Base-by-base conservation (phyloP, 768 basidiomycete genomes). In the Suillus subluteus region DNA sequence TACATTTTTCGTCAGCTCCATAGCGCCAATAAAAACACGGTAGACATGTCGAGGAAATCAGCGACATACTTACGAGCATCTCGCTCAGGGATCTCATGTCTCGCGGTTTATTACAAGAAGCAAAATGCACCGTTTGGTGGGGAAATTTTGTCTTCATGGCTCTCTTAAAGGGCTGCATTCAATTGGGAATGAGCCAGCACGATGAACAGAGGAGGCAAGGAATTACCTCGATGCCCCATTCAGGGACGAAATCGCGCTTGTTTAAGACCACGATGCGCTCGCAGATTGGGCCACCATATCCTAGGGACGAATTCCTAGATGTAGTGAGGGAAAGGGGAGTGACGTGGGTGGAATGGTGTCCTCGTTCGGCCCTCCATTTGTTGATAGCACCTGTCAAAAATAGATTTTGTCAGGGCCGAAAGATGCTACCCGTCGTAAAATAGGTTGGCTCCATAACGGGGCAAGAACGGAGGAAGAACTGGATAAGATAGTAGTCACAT, bases 251-350 rank as follows among this genome's bases (percentile, higher is more conserved):
- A 79, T 99, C 98, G 50, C 91, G 86, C 81, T 98, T 99, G 73
- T 94, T 97, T 68, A 98, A 84, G 13, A 99, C 92, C 54, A 99
- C 87, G 41, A 99, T 85, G 65, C 92, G 91, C 78, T 96, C 92
- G 73, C 93, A 93, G 62, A 87, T 76, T 30, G 67, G 67, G 9
- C 72, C 72, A 35, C 77, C 75, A 58, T 76, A 72, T 15, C 72
- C 76, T 48, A 64, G 40, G 37, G 63, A 41, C 18, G 64, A 56
- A 6, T 44, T 2, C 46, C 58, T 56, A 62, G 65, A 16, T 44
- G 78, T 72, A 66, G 79, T 77, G 56, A 82, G 71, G 50, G 81
- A 77, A 64, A 82, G 79, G 62, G 79, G 76, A 38, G 75, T 73
- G 44, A 77, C 80, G 65, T 82, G 74, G 69, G 79, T 80, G 62